Evolutionary conservation across 2,329 filamentous ascomycete species (phyloP).

Genomic region (Fusarium torreyae): DNA sequence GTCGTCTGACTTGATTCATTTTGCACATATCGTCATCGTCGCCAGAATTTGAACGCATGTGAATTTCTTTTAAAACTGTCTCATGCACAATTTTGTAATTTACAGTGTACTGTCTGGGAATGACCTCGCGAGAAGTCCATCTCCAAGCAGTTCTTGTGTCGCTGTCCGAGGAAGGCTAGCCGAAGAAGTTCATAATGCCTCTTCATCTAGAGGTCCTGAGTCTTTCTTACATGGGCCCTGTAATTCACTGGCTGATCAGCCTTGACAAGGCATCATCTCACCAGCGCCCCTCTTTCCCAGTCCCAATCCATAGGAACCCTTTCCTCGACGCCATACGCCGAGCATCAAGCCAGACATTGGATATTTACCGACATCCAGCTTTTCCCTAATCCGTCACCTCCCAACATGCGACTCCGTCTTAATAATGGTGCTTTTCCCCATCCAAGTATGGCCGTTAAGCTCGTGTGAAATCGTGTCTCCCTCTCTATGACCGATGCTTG

Average conservation of each 20-base stretch:
- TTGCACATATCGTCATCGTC: constrained; percentile 37
- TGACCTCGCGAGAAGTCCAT: constrained; percentile 23
- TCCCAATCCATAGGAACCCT: constrained; percentile 37
- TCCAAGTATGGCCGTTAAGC: constrained; percentile 49
- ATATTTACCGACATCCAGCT: constrained; percentile 40
- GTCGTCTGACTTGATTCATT: constrained; percentile 51
- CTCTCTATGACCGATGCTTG: constrained; percentile 34
- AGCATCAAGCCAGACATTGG: constrained; percentile 46
- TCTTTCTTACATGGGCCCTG: constrained; percentile 36
- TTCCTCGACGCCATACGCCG: constrained; percentile 52
- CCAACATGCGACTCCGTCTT: constrained; percentile 46
- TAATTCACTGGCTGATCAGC: constrained; percentile 34
- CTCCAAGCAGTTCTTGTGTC: constrained; percentile 32
- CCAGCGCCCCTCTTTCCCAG: constrained; percentile 24
- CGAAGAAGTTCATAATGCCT: constrained; percentile 18
- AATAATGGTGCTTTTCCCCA: constrained; percentile 47
- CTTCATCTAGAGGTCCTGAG: constrained; percentile 21
- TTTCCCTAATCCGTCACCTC: constrained; percentile 40
- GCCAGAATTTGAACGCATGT: constrained; percentile 28
- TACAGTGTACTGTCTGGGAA: constrained; percentile 43
- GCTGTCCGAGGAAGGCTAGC: constrained; percentile 25
- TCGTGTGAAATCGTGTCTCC: constrained; percentile 44
- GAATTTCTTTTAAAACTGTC: constrained; percentile 41
- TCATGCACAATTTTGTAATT: constrained; percentile 47
- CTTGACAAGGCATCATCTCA: constrained; percentile 35